Conservation (phyloP, 176 grass and related monocot genomes). For the Paspalum notatum region DNA sequence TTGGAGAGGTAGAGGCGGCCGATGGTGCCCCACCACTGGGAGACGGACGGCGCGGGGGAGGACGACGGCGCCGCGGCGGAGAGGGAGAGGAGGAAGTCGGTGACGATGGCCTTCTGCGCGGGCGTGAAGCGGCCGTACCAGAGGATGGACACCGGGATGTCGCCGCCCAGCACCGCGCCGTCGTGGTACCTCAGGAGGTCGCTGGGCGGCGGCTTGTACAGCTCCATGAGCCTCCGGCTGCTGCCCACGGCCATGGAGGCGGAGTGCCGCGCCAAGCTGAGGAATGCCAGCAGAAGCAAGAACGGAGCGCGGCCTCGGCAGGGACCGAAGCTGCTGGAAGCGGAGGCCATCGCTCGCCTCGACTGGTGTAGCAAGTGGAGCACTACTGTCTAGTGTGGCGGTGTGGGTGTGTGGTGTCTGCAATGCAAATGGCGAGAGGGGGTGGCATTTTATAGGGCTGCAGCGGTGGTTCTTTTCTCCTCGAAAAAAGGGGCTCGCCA, state of each 20-base stretch:
- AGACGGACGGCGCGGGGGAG: conserved; percentile 37
- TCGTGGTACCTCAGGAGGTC: conserved; percentile 65
- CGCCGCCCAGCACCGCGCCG: conserved; percentile 56
- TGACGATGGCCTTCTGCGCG: conserved; percentile 64
- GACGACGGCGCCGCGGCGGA: neutral
- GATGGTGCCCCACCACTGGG: conserved; percentile 61
- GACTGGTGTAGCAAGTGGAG: neutral
- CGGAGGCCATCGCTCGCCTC: neutral
- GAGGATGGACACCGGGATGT: conserved; percentile 53
- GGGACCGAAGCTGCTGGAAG: conserved; percentile 10
- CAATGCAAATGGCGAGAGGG: neutral
- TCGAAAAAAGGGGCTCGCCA: neutral
- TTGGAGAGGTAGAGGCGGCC: conserved; percentile 40
- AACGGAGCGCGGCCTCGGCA: neutral
- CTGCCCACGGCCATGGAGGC: neutral
- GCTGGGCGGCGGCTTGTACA: conserved; percentile 34
- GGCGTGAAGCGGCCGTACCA: conserved; percentile 76
- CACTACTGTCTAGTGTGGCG: neutral
- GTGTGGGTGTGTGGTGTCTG: neutral
- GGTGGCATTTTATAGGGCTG: conserved; percentile 16
- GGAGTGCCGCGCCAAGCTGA: conserved; percentile 10
- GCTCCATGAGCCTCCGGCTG: conserved; percentile 47
- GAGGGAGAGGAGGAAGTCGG: conserved; percentile 67
- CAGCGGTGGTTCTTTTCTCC: neutral
- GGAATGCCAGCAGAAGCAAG: conserved; percentile 20